These are phyloP conservation scores for Suillus subaureus DNA, from an alignment of 768 basidiomycete genomes.

Conservation along the genomic window DNA sequence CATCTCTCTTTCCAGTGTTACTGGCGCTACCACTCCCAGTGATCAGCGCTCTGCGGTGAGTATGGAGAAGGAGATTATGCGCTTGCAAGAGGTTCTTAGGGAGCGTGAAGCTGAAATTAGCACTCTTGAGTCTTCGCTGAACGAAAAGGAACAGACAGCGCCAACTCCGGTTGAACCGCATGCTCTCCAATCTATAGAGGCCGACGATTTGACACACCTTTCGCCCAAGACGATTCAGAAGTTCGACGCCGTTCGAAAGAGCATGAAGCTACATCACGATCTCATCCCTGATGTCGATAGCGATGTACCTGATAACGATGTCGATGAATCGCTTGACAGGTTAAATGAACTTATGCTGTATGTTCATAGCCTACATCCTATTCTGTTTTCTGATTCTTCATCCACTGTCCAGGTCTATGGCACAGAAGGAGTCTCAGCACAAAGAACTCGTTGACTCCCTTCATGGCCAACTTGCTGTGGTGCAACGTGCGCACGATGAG, in stretches of 20 bases:
- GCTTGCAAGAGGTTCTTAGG: slow-evolving; percentile 88
- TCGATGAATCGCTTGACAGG: slow-evolving; percentile 74
- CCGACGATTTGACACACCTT: slow-evolving; percentile 41
- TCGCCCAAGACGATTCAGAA: slow-evolving; percentile 74
- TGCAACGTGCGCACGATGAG: slow-evolving; percentile 81
- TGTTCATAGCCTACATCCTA: slow-evolving; percentile 31
- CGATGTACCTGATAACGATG: slow-evolving; percentile 39
- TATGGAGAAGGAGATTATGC: slow-evolving; percentile 94
- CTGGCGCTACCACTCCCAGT: slow-evolving; percentile 25
- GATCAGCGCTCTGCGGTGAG: slow-evolving; percentile 80
- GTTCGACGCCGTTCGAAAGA: slow-evolving; percentile 74
- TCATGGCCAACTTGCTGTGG: slow-evolving; percentile 63
- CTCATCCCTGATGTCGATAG: slow-evolving; percentile 33
- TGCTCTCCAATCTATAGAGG: slow-evolving; percentile 10
- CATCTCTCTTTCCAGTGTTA: slow-evolving; percentile 51
- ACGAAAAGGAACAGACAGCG: slow-evolving; percentile 35
- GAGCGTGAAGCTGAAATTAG: slow-evolving; percentile 92
- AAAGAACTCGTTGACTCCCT: slow-evolving; percentile 77
- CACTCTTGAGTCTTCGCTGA: slow-evolving; percentile 60
- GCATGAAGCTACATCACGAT: slow-evolving; percentile 54
- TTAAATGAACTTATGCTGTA: slow-evolving; percentile 94
- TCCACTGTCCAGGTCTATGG: slow-evolving; percentile 76
- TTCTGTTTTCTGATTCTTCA: slow-evolving; percentile 10
- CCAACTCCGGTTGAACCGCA: slow-evolving; percentile 4
- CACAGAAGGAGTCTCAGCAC: slow-evolving; percentile 92